Evolutionary conservation across 805 yeast genomes (phyloP).

Genomic region (Scheffersomyces coipomensis): DNA sequence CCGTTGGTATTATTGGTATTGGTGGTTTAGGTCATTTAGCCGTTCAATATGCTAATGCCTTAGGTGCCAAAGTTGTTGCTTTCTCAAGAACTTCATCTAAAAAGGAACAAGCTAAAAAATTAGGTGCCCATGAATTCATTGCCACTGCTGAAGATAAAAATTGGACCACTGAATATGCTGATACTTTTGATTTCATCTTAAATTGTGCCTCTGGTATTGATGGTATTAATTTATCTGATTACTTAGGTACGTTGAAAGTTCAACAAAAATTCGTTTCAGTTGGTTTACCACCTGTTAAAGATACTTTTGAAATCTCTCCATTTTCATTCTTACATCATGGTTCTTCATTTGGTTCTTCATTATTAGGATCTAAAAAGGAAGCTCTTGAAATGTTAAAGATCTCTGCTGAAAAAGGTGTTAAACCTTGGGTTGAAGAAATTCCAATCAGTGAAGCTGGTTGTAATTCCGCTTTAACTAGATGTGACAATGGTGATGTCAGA

Average conservation of each 20-base stretch:
- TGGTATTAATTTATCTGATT: slow-evolving; percentile 30
- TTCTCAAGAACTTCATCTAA: slow-evolving; percentile 28
- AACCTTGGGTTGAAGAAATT: slow-evolving; percentile 63
- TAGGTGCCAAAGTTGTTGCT: slow-evolving; percentile 64
- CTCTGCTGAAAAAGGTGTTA: slow-evolving; percentile 57
- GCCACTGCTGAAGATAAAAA: slow-evolving; percentile 52
- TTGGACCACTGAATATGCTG: slow-evolving; percentile 32
- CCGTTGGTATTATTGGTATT: slow-evolving; percentile 61
- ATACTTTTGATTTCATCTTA: slow-evolving; percentile 45
- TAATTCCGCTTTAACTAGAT: slow-evolving; percentile 53
- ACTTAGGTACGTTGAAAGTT: slow-evolving; percentile 46
- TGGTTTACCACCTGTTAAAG: slow-evolving; percentile 57
- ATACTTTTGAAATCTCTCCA: slow-evolving; percentile 47
- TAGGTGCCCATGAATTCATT: slow-evolving; percentile 35
- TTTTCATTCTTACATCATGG: slow-evolving; percentile 51
- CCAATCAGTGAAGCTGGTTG: slow-evolving; percentile 54
- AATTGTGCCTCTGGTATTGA: slow-evolving; percentile 41
- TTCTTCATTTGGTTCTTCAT: slow-evolving; percentile 55
- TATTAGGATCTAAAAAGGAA: slow-evolving; percentile 61
- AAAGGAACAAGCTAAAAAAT: slow-evolving; percentile 25
- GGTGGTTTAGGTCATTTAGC: slow-evolving; percentile 72
- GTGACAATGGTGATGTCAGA: slow-evolving; percentile 54
- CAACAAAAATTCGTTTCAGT: slow-evolving; percentile 61
- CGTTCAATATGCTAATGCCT: slow-evolving; percentile 55
- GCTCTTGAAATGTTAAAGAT: slow-evolving; percentile 64